Conservation (phyloP, 176 grass and related monocot species). For the Ananas comosus region DNA sequence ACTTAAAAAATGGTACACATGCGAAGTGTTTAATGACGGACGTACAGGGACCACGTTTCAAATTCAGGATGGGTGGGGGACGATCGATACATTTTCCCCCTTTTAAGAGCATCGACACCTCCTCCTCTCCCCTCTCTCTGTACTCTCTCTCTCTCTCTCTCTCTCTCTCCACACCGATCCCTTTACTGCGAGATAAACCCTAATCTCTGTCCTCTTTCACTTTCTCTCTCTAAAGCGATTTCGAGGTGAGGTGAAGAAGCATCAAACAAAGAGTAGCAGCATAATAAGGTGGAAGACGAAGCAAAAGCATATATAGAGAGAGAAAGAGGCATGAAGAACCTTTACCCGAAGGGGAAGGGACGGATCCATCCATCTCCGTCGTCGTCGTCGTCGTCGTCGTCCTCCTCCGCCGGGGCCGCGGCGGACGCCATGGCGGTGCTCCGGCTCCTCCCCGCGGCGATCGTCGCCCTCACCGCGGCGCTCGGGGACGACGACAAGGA, state of each 20-base stretch:
- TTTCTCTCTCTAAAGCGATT: background rate
- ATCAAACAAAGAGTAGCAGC: too few species aligned
- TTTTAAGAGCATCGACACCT: background rate
- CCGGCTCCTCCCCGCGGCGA: slow-evolving; percentile 35
- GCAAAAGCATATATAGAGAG: too few species aligned
- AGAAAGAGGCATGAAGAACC: slow-evolving; percentile 27
- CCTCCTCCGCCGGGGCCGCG: background rate
- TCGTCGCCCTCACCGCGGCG: slow-evolving; percentile 27
- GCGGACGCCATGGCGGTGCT: slow-evolving; percentile 31
- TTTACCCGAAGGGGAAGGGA: slow-evolving; percentile 36
- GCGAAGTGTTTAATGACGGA: too few species aligned
- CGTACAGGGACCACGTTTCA: too few species aligned
- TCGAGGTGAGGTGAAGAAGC: too few species aligned
- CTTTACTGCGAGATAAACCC: background rate
- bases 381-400: background rate
- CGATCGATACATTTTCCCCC: too few species aligned
- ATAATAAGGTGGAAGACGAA: too few species aligned
- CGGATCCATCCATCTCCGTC: slow-evolving; percentile 41
- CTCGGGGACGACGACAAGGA: slow-evolving; percentile 40
- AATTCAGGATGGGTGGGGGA: too few species aligned
- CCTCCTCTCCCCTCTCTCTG: background rate
- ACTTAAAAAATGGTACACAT: too few species aligned
- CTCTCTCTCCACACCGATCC: background rate
- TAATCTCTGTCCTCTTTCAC: background rate
- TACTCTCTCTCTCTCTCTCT: slow-evolving; percentile 1